phyloP scores from a whole-genome alignment of 164 flowering plant species.

The Umbilicus rupestris region DNA sequence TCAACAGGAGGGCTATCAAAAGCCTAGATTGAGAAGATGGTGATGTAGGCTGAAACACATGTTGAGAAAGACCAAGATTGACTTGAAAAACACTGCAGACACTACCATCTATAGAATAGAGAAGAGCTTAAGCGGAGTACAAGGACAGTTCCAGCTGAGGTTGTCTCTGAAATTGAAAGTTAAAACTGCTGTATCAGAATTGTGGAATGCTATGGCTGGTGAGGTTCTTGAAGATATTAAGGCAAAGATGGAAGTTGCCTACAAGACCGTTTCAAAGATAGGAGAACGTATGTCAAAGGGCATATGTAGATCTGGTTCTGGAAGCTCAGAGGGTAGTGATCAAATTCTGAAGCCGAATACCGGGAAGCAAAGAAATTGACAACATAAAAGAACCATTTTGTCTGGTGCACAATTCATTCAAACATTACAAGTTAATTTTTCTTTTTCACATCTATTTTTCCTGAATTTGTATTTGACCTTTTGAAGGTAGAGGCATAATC shows the following conservation, averaged over 20 bases:
- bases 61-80: constrained; percentile 40
- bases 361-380: constrained; percentile 42
- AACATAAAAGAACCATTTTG: too few relatives aligned
- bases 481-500: too few relatives aligned
- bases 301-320: constrained; percentile 19
- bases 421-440: too few relatives aligned
- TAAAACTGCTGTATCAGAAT: constrained; percentile 28
- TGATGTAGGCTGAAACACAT: constrained; percentile 38
- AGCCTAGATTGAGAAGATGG: constrained; percentile 45
- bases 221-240: constrained; percentile 36
- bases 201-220: constrained; percentile 24
- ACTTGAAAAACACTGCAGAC: constrained; percentile 38
- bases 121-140: constrained; percentile 43
- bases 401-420: too few relatives aligned
- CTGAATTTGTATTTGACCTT: too few relatives aligned
- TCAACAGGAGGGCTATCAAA: constrained; percentile 48
- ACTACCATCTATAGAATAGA: constrained; percentile 42
- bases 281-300: constrained; percentile 35
- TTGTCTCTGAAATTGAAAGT: constrained; percentile 36
- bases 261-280: constrained; percentile 43
- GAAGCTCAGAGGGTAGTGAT: constrained; percentile 31
- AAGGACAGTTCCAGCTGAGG: constrained; percentile 33
- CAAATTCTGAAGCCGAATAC: constrained; percentile 52
- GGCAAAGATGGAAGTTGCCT: constrained; percentile 40
- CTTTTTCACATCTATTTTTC: too few relatives aligned